Evolutionary conservation across 192 early-diverging fungal genomes (phyloP).

Genomic region (Lunasporangiospora selenospora): DNA sequence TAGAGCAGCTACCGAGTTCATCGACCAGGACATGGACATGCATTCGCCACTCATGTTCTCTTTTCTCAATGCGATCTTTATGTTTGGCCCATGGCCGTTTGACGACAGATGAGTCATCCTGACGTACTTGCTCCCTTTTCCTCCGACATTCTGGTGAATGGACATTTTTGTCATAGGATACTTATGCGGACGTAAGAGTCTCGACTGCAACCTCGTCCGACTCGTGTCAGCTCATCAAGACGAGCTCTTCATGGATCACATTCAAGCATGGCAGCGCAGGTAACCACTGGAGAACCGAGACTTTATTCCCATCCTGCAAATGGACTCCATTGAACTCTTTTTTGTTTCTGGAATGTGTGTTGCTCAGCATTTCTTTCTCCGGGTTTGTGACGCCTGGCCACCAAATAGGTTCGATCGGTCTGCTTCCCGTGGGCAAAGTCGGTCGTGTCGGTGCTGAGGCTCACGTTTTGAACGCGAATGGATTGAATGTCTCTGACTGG

Average conservation of each 20-base stretch:
- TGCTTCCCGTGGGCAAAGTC: conserved; percentile 19
- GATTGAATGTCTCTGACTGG: conserved; percentile 54
- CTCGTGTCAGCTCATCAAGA: conserved; percentile 38
- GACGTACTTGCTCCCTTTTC: too few relatives aligned
- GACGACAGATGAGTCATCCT: too few relatives aligned
- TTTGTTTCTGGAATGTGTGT: too few relatives aligned
- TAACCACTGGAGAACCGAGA: neutral
- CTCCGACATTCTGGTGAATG: too few relatives aligned
- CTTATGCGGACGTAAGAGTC: conserved; percentile 27
- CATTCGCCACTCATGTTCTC: too few relatives aligned
- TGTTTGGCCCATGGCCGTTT: too few relatives aligned
- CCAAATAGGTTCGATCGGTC: conserved; percentile 19
- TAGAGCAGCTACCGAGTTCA: too few relatives aligned
- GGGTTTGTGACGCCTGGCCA: too few relatives aligned
- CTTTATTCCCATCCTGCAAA: neutral
- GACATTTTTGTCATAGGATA: conserved; percentile 14
- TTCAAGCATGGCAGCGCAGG: conserved; percentile 34
- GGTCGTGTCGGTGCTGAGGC: conserved; percentile 28
- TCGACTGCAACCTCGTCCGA: conserved; percentile 28
- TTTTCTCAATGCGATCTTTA: too few relatives aligned
- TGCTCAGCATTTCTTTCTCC: too few relatives aligned
- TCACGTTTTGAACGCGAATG: conserved; percentile 50
- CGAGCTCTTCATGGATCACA: conserved; percentile 34
- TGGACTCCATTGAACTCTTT: too few relatives aligned
- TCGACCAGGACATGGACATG: too few relatives aligned